Evolutionary conservation across 345 rosid species (phyloP).

Genomic region (Schrenkiella parvula): DNA sequence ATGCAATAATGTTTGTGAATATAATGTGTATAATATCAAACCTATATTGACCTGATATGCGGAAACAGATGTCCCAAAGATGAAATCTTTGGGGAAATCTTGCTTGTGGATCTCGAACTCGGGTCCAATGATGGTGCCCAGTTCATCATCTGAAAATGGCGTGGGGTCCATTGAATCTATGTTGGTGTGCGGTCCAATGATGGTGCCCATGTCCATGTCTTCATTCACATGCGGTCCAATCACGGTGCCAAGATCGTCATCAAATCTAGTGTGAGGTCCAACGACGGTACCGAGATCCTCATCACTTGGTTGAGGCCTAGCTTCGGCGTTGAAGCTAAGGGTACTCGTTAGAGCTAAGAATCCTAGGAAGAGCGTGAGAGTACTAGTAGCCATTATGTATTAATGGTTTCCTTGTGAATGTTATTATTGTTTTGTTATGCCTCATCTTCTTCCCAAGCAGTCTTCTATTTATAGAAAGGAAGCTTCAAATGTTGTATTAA

Average conservation of each 20-base stretch:
- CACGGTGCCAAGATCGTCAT: conserved; percentile 24
- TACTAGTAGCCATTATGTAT: conserved; percentile 4
- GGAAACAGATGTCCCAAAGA: conserved; percentile 32
- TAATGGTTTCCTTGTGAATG: background rate
- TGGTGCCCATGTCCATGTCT: background rate
- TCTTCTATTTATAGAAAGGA: conserved; percentile 28
- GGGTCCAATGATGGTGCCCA: conserved; percentile 33
- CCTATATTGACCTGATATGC: conserved; percentile 29
- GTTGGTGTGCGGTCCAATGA: too few relatives aligned
- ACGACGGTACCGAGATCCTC: conserved; percentile 25
- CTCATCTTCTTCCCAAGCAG: background rate
- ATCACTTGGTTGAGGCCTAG: conserved; percentile 30
- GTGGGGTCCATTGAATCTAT: conserved; percentile 13
- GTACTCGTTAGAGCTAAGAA: conserved; percentile 10
- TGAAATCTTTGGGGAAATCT: conserved; percentile 25
- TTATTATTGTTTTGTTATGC: background rate
- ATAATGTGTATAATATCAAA: background rate
- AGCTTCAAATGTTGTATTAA: background rate
- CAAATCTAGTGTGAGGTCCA: conserved; percentile 19
- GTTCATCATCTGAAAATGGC: conserved; percentile 12
- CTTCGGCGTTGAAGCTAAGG: conserved; percentile 26
- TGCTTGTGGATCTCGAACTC: conserved; percentile 17
- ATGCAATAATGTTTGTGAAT: background rate
- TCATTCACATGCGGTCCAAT: conserved; percentile 12
- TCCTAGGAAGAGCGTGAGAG: conserved; percentile 18